phyloP scores from a whole-genome alignment of 2,329 filamentous ascomycete species.

The Penicillium sumatraense region DNA sequence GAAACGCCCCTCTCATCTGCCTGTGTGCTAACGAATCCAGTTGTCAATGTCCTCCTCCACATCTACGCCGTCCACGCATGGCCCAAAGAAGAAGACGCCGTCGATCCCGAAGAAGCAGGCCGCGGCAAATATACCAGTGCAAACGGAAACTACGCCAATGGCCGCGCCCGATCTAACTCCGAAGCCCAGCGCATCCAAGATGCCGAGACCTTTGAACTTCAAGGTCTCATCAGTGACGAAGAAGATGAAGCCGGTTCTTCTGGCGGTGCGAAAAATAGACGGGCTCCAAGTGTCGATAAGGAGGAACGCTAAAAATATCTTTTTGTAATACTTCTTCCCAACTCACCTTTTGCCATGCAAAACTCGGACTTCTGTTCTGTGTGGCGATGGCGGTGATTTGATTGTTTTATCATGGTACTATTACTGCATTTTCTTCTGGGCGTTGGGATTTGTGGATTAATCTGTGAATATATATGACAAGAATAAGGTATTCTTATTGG shows the following conservation, averaged over 20 bases:
- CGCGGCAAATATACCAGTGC: constrained; percentile 20
- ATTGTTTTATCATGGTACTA: background rate
- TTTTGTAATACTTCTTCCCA: background rate
- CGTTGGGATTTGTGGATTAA: background rate
- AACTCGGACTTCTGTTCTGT: no score
- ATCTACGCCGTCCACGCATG: constrained; percentile 73
- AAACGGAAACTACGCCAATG: constrained; percentile 40
- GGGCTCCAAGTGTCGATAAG: constrained; percentile 35
- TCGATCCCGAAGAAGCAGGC: constrained; percentile 20
- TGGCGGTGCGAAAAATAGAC: constrained; percentile 35
- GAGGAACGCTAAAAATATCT: constrained; percentile 3
- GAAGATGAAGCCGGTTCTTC: constrained; percentile 61
- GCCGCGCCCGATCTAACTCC: constrained; percentile 46
- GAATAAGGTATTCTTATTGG: no score
- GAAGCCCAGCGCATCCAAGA: constrained; percentile 66
- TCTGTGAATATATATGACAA: background rate
- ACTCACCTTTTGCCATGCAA: background rate
- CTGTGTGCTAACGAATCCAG: constrained; percentile 39
- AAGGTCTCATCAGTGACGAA: constrained; percentile 86
- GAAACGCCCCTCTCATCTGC: background rate
- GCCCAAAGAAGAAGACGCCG: constrained; percentile 40
- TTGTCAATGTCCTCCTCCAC: constrained; percentile 82
- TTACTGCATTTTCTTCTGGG: background rate
- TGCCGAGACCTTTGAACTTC: constrained; percentile 91
- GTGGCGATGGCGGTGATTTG: background rate